phyloP scores from a whole-genome alignment of 2,329 filamentous ascomycete species.

The Penicillium brevicompactum region DNA sequence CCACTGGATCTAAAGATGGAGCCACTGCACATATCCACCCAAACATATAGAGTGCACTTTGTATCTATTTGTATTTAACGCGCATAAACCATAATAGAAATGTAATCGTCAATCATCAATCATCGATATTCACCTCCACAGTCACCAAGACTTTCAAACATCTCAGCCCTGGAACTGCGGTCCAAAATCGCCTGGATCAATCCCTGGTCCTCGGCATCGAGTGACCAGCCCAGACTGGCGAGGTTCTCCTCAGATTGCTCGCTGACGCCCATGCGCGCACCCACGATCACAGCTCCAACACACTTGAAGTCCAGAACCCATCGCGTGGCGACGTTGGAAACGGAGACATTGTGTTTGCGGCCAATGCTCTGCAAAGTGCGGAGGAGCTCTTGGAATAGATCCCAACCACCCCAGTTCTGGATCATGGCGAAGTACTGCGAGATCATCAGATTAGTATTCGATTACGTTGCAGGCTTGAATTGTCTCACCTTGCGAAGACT shows the following conservation, averaged over 20 bases:
- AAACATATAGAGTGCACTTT: not conserved
- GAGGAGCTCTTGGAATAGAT: not conserved
- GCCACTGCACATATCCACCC: not conserved
- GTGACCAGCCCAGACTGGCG: not conserved
- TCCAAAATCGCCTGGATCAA: not conserved
- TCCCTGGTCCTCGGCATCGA: not conserved
- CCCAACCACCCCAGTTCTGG: not conserved
- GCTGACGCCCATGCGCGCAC: not conserved
- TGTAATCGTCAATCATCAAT: not conserved
- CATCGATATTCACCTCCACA: slow-evolving; percentile 1
- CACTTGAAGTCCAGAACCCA: not conserved
- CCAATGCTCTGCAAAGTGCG: not conserved
- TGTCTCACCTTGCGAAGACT: not conserved
- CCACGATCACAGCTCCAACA: not conserved
- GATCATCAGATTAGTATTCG: not conserved
- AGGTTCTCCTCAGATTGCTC: not conserved
- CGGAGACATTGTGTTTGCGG: not conserved
- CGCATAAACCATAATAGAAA: not conserved
- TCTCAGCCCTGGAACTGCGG: not conserved
- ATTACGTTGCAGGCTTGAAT: not conserved
- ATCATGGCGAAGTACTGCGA: not conserved
- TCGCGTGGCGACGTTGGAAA: not conserved
- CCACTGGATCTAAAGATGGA: not conserved
- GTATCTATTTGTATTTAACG: not conserved
- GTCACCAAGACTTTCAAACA: not conserved